A percentile compares a stretch with the other conserved stretches of the same genome.
Evolutionary conservation across 2,329 filamentous ascomycete species (phyloP).

Genomic region (Trichophyton simii): DNA sequence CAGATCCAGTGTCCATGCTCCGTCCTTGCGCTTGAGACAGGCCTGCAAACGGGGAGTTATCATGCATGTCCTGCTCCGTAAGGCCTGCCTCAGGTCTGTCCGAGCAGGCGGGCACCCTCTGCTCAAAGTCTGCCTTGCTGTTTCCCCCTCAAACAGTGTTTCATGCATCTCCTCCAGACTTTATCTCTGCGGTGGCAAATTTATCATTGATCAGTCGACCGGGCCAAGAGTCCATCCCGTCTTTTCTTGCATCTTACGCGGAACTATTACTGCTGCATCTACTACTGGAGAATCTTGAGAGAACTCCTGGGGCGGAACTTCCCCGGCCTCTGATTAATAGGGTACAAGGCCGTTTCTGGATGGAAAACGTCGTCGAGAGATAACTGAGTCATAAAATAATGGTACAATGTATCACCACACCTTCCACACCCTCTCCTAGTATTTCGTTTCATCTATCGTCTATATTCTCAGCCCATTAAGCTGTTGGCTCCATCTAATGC

Average conservation of each 20-base stretch:
- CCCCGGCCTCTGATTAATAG: not conserved
- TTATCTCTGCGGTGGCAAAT: not conserved
- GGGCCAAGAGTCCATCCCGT: not conserved
- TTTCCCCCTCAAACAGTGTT: not conserved
- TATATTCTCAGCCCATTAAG: not conserved
- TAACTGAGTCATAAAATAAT: not conserved
- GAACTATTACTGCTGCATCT: not conserved
- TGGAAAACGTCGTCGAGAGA: not conserved
- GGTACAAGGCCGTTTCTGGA: not conserved
- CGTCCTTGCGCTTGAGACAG: not conserved
- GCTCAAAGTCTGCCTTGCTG: not conserved
- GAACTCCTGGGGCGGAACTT: not conserved
- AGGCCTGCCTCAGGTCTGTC: not conserved
- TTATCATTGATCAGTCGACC: not conserved
- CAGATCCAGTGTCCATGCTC: not conserved
- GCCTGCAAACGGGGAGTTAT: not conserved
- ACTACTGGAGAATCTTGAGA: not conserved
- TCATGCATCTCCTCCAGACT: not conserved
- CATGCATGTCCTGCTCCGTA: not conserved
- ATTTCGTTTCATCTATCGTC: not conserved
- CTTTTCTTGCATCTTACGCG: not conserved
- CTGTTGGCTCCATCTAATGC: conserved; percentile 18
- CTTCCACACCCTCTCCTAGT: not conserved
- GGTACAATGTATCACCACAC: not conserved
- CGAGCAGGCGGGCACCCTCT: not conserved